Conservation (phyloP, 768 basidiomycete species). For the Phaffia tasmanica region DNA sequence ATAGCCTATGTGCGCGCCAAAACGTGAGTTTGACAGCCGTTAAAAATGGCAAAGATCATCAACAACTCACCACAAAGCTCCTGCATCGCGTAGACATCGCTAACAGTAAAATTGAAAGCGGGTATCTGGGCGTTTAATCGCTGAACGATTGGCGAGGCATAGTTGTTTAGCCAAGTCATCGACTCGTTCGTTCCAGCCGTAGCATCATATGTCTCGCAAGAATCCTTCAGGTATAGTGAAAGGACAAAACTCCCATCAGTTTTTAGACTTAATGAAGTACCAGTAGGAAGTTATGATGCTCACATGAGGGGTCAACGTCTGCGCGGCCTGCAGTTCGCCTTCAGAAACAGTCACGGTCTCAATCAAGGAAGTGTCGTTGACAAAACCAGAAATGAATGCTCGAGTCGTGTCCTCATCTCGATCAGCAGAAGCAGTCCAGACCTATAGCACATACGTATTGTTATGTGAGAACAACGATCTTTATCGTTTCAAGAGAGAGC, state of each 20-base stretch:
- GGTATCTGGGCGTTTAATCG: slow-evolving; percentile 2
- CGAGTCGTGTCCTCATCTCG: neutral
- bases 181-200: slow-evolving; percentile 1
- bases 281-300: neutral
- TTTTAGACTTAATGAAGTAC: neutral
- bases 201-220: slow-evolving; percentile 8
- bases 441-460: neutral
- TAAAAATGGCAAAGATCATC: too few species aligned
- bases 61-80: slow-evolving; percentile 3
- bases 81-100: slow-evolving; percentile 4
- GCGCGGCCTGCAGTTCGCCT: slow-evolving; percentile 3
- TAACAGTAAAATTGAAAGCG: slow-evolving; percentile 5
- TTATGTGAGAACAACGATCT: too few species aligned
- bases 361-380: neutral
- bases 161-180: neutral
- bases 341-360: slow-evolving; percentile 4
- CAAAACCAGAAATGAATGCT: neutral
- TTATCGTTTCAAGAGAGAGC: too few species aligned
- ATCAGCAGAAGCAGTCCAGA: slow-evolving; percentile 12
- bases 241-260: neutral
- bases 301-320: slow-evolving; percentile 12
- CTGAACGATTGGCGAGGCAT: slow-evolving; percentile 2
- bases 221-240: slow-evolving; percentile 3
- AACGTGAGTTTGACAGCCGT: too few species aligned
- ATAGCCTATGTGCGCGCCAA: neutral